These are phyloP conservation scores for Panaeolus cyanescens DNA, from an alignment of 768 basidiomycete species.

Conservation along the genomic window DNA sequence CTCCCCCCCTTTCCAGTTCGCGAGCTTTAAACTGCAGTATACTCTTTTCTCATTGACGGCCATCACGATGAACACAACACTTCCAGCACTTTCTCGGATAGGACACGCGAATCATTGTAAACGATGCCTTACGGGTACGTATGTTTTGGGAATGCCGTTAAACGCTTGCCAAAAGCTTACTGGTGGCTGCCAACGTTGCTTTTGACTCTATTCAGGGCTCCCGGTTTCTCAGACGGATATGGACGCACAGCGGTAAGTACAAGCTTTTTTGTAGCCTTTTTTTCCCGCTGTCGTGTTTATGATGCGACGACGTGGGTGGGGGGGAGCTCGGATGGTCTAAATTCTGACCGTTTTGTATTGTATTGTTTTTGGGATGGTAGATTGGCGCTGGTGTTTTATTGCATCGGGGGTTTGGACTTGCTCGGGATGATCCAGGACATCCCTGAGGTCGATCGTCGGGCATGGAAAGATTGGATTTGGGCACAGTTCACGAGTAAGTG, in stretches of 20 bases:
- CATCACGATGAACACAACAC: conserved; percentile 17
- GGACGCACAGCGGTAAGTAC: conserved; percentile 69
- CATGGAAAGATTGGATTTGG: conserved; percentile 90
- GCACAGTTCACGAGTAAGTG: conserved; percentile 65
- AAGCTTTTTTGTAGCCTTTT: conserved; percentile 15
- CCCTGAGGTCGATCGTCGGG: conserved; percentile 50
- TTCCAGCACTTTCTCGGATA: conserved; percentile 39
- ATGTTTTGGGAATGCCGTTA: background rate
- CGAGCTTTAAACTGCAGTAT: background rate
- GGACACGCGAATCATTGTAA: conserved; percentile 68
- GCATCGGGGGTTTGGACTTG: conserved; percentile 81
- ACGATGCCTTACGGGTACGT: conserved; percentile 60
- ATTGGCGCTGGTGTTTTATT: conserved; percentile 87
- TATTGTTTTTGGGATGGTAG: conserved; percentile 39
- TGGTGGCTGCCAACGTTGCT: background rate
- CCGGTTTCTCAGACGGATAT: conserved; percentile 68
- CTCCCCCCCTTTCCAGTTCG: background rate
- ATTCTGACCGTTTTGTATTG: background rate
- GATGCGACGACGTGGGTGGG: background rate
- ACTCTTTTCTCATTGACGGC: background rate
- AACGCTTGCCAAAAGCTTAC: conserved; percentile 1
- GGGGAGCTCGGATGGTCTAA: background rate
- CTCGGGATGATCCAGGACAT: conserved; percentile 55
- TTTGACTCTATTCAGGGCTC: conserved; percentile 40
- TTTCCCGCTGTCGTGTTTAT: background rate